Percentiles rank a stretch among this genome's conserved stretches.
phyloP scores from a whole-genome alignment of 257 asterid genomes.

The Marsdenia floribunda region DNA sequence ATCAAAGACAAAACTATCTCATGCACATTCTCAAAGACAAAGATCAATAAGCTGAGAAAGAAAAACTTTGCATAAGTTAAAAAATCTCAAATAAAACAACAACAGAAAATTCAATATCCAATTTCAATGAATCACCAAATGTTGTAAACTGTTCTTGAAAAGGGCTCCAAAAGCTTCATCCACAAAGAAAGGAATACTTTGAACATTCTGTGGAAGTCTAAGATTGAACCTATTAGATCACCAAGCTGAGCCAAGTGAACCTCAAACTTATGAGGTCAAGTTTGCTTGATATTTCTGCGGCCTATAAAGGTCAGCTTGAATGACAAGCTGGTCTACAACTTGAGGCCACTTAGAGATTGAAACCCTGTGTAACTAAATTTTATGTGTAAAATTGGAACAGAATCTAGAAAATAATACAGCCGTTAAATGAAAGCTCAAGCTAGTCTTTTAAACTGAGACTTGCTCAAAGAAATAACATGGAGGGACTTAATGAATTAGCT shows the following conservation, averaged over 20 bases:
- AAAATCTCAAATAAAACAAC: background rate
- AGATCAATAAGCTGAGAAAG: background rate
- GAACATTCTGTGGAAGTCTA: background rate
- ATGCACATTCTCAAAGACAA: background rate
- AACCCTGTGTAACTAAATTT: background rate
- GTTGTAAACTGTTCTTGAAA: background rate
- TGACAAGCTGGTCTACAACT: background rate
- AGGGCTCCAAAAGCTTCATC: background rate
- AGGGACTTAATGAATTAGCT: background rate
- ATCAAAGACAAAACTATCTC: background rate
- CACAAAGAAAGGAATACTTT: background rate
- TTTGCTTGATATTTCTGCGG: background rate
- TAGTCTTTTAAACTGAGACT: background rate
- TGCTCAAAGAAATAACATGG: background rate
- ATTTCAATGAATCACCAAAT: background rate
- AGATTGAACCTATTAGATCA: background rate
- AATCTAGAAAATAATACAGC: background rate
- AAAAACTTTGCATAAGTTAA: background rate
- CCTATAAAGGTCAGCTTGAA: background rate
- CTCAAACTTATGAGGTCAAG: background rate
- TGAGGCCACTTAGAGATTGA: background rate
- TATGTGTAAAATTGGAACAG: background rate
- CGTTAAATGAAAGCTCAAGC: background rate
- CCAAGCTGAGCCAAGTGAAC: background rate
- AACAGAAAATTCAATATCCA: background rate